A percentile compares a stretch with the other conserved stretches of the same genome.
phyloP scores from a whole-genome alignment of 163 green algal species.

The Scenedesmus sp. region DNA sequence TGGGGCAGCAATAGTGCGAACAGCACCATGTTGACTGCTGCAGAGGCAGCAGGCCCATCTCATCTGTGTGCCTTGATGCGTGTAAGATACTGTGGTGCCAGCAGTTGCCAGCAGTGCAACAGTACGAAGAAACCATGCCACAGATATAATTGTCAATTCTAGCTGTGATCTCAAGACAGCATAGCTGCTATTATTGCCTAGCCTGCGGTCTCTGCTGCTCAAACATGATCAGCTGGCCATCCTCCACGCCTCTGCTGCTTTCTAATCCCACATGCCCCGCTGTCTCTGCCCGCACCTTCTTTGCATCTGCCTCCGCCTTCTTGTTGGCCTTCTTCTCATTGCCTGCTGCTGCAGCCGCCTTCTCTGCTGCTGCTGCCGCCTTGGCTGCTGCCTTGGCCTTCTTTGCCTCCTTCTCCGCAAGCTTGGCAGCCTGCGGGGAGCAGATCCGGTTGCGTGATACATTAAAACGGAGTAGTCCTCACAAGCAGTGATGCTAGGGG shows the following conservation, averaged over 20 bases:
- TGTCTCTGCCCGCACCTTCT: constrained; percentile 72
- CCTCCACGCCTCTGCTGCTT: too few relatives aligned
- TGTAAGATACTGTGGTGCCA: background rate
- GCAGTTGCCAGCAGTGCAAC: background rate
- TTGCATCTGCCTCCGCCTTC: constrained; percentile 90
- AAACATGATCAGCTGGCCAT: too few relatives aligned
- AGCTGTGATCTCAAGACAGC: background rate
- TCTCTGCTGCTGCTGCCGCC: constrained; percentile 55
- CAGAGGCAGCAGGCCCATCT: background rate
- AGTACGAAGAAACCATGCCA: background rate
- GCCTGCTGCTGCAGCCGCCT: constrained; percentile 28
- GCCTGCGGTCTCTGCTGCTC: too few relatives aligned
- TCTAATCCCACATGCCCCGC: too few relatives aligned
- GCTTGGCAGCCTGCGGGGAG: constrained; percentile 73
- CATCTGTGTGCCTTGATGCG: background rate
- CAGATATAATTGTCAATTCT: background rate
- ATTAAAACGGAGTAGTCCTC: too few relatives aligned
- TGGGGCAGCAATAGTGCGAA: too few relatives aligned
- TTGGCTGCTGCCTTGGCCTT: constrained; percentile 73
- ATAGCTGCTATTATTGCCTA: too few relatives aligned
- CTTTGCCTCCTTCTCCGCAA: constrained; percentile 89
- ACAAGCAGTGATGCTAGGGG: too few relatives aligned
- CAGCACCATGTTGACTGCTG: background rate
- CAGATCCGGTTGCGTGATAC: background rate
- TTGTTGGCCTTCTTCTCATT: constrained; percentile 80